Conservation (phyloP, 352 stramenopile genomes). For the Pythium diclinum region DNA sequence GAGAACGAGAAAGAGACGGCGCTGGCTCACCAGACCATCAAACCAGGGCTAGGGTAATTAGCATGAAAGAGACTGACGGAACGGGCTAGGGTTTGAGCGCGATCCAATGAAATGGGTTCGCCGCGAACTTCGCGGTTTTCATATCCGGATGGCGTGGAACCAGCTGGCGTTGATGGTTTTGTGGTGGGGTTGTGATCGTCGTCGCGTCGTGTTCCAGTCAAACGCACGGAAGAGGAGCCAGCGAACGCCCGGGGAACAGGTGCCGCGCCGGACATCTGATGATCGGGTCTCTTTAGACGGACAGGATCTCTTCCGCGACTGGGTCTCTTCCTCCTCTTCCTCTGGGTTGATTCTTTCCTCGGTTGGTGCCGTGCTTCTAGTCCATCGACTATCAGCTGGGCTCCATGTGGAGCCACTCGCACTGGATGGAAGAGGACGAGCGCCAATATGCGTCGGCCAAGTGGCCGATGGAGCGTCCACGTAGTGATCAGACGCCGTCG, state of each 20-base stretch:
- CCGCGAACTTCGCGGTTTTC: too few species aligned
- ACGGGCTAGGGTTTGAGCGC: conserved; percentile 8
- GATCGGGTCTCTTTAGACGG: conserved; percentile 1
- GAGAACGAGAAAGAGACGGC: conserved; percentile 26
- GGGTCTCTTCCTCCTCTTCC: not conserved
- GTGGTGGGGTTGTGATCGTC: conserved; percentile 23
- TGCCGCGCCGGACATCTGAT: conserved; percentile 24
- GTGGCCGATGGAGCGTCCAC: not conserved
- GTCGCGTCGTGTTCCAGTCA: conserved; percentile 9
- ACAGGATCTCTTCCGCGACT: not conserved
- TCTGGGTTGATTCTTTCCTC: conserved; percentile 3
- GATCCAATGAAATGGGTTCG: conserved; percentile 16
- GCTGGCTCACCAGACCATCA: conserved; percentile 15
- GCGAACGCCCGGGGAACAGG: conserved; percentile 14
- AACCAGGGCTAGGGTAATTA: conserved; percentile 16
- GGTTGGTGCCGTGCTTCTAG: not conserved
- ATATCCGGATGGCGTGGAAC: conserved; percentile 22
- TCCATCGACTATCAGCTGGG: not conserved
- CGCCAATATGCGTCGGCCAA: not conserved
- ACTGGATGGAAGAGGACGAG: conserved; percentile 1
- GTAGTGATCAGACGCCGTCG: too few species aligned
- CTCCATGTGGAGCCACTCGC: conserved; percentile 3
- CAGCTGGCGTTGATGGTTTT: conserved; percentile 19
- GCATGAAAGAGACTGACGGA: conserved; percentile 20
- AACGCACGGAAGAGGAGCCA: conserved; percentile 17